Percentiles rank a stretch among this genome's conserved stretches.
phyloP scores from a whole-genome alignment of 2,329 filamentous ascomycete species.

The Cladophialophora carrionii region DNA sequence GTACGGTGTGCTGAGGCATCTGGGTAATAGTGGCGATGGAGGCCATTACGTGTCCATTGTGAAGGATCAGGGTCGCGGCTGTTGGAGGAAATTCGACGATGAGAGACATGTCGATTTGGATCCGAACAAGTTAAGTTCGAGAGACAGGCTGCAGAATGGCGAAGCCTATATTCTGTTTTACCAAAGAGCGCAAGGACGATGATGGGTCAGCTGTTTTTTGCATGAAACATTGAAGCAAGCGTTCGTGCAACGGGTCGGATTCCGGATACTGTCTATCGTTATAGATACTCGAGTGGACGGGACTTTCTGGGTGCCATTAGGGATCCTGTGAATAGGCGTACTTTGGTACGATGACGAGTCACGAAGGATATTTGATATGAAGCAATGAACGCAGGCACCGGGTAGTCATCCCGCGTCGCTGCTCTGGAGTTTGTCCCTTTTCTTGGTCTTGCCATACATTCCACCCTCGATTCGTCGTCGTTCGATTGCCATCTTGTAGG shows the following conservation, averaged over 20 bases:
- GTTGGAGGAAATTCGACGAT: slow-evolving; percentile 67
- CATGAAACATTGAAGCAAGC: slow-evolving; percentile 7
- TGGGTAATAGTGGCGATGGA: slow-evolving; percentile 66
- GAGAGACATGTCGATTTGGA: slow-evolving; percentile 60
- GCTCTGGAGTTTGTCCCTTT: not conserved
- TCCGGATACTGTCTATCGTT: not conserved
- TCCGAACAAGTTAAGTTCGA: slow-evolving; percentile 53
- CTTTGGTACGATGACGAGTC: not conserved
- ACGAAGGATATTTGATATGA: not conserved
- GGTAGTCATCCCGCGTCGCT: not conserved
- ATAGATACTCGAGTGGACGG: not conserved
- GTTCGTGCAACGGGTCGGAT: not conserved
- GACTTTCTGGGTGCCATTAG: not conserved
- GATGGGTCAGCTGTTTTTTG: not conserved
- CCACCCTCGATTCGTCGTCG: slow-evolving; percentile 75
- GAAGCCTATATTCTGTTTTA: slow-evolving; percentile 70
- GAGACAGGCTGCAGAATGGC: slow-evolving; percentile 62
- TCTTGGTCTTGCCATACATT: slow-evolving; percentile 72
- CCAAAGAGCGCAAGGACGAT: slow-evolving; percentile 50
- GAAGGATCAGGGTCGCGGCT: slow-evolving; percentile 60
- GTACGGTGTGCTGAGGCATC: slow-evolving; percentile 81
- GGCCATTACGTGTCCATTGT: slow-evolving; percentile 82
- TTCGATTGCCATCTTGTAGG: slow-evolving; percentile 89
- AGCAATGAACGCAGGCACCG: not conserved
- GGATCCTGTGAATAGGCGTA: not conserved